Conservation (phyloP, 352 stramenopile species). For the Halophytophthora polymorphica region DNA sequence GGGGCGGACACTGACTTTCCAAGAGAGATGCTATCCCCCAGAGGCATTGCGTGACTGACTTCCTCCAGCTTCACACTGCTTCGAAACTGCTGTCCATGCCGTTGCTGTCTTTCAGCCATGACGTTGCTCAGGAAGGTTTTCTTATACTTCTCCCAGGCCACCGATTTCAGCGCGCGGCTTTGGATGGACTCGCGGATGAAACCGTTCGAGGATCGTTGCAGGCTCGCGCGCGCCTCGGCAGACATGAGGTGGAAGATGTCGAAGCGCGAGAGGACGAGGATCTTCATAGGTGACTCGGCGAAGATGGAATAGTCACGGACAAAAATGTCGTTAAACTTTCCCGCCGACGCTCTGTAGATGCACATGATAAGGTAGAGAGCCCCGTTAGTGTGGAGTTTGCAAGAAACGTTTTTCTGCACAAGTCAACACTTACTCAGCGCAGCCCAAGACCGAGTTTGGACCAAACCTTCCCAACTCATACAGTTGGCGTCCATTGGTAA, state of each 20-base stretch:
- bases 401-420: not conserved
- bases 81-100: conserved; percentile 1
- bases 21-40: conserved; percentile 7
- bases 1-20: conserved; percentile 35
- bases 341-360: conserved; percentile 56
- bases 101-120: conserved; percentile 22
- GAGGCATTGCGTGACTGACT: not conserved
- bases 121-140: conserved; percentile 54
- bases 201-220: conserved; percentile 59
- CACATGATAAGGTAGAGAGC: not conserved
- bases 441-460: conserved; percentile 75
- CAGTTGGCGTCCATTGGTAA: conserved; percentile 53
- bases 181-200: conserved; percentile 65
- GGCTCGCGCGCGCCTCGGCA: conserved; percentile 54
- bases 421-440: conserved; percentile 58
- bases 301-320: conserved; percentile 75
- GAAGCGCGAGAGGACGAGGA: conserved; percentile 80
- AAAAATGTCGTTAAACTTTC: conserved; percentile 80
- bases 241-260: conserved; percentile 85
- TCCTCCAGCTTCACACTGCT: conserved; percentile 3
- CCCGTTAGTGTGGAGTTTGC: not conserved
- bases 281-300: conserved; percentile 69
- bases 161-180: conserved; percentile 68
- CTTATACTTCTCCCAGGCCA: conserved; percentile 78
- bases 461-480: conserved; percentile 72